A percentile compares a stretch with the other conserved stretches of the same genome.
Evolutionary conservation across 805 yeast genomes (phyloP).

Genomic region (Yamadazyma nakazawae): DNA sequence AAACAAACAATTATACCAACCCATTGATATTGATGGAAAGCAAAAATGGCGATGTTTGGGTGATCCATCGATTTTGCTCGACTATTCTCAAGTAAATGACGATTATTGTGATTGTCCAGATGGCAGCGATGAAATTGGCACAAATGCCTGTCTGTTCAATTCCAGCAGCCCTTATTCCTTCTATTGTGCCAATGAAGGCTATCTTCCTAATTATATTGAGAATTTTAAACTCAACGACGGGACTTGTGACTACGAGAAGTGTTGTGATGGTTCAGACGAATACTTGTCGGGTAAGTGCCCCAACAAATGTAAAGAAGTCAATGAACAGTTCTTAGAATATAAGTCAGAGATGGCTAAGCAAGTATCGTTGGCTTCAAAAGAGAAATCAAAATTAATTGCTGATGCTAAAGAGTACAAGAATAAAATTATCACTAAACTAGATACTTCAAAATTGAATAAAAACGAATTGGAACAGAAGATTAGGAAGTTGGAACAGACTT

Average conservation of each 20-base stretch:
- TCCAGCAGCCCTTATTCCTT: constrained; percentile 31
- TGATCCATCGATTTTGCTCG: constrained; percentile 61
- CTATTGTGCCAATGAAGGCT: constrained; percentile 78
- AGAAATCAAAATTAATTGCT: constrained; percentile 9
- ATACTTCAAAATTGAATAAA: constrained; percentile 1
- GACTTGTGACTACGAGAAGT: constrained; percentile 79
- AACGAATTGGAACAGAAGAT: constrained; percentile 3
- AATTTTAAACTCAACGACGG: constrained; percentile 80
- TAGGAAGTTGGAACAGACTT: background rate
- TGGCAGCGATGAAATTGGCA: constrained; percentile 96
- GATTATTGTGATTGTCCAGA: constrained; percentile 96
- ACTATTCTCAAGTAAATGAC: constrained; percentile 70
- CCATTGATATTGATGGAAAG: constrained; percentile 43
- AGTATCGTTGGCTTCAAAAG: constrained; percentile 1
- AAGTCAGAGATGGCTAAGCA: background rate
- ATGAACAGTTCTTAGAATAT: constrained; percentile 26
- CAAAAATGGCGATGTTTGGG: constrained; percentile 62
- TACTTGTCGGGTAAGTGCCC: constrained; percentile 46
- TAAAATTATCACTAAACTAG: constrained; percentile 4
- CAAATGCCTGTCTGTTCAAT: constrained; percentile 63
- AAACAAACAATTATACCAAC: constrained; percentile 44
- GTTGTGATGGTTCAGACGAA: constrained; percentile 97
- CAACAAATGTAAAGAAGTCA: constrained; percentile 51
- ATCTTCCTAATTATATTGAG: constrained; percentile 58
- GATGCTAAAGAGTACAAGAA: constrained; percentile 7